phyloP scores from a whole-genome alignment of 768 basidiomycete species.

The Pleurotus tuber-regium region DNA sequence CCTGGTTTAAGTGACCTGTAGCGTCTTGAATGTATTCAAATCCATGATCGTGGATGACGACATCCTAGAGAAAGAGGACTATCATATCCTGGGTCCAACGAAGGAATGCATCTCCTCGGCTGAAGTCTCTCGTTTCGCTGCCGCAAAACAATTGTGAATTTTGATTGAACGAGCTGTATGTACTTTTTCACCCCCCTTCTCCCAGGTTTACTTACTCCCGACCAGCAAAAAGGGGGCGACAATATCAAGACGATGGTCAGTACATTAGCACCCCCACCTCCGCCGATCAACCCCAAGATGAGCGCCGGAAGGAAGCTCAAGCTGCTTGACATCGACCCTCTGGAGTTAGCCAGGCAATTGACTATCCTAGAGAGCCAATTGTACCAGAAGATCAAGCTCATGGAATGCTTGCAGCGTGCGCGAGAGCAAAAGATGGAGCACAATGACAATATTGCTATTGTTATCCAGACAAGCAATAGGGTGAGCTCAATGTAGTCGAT shows the following conservation, averaged over 20 bases:
- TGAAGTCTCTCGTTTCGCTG: slow-evolving; percentile 59
- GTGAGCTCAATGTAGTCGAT: slow-evolving; percentile 36
- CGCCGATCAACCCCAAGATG: slow-evolving; percentile 71
- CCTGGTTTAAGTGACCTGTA: too few species aligned
- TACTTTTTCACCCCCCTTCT: slow-evolving; percentile 15
- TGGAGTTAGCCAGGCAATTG: slow-evolving; percentile 90
- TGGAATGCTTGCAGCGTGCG: slow-evolving; percentile 86
- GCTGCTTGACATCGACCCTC: slow-evolving; percentile 79
- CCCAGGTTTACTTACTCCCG: slow-evolving; percentile 6
- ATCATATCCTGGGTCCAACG: slow-evolving; percentile 77
- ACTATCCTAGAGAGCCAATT: slow-evolving; percentile 87
- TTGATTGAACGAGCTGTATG: slow-evolving; percentile 81
- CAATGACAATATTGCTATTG: slow-evolving; percentile 80
- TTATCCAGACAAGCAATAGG: slow-evolving; percentile 87
- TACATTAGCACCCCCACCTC: slow-evolving; percentile 64
- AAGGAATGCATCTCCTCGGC: slow-evolving; percentile 73
- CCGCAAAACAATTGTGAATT: slow-evolving; percentile 71
- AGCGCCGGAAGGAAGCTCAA: slow-evolving; percentile 61
- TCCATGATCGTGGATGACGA: slow-evolving; percentile 84
- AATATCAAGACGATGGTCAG: slow-evolving; percentile 38
- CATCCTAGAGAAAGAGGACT: slow-evolving; percentile 83
- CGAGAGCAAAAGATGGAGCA: slow-evolving; percentile 72
- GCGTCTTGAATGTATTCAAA: slow-evolving; percentile 89
- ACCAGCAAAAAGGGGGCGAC: slow-evolving; percentile 52
- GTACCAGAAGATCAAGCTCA: slow-evolving; percentile 85